phyloP scores from a whole-genome alignment of 2,329 filamentous ascomycete species.

The Penicillium sp. region DNA sequence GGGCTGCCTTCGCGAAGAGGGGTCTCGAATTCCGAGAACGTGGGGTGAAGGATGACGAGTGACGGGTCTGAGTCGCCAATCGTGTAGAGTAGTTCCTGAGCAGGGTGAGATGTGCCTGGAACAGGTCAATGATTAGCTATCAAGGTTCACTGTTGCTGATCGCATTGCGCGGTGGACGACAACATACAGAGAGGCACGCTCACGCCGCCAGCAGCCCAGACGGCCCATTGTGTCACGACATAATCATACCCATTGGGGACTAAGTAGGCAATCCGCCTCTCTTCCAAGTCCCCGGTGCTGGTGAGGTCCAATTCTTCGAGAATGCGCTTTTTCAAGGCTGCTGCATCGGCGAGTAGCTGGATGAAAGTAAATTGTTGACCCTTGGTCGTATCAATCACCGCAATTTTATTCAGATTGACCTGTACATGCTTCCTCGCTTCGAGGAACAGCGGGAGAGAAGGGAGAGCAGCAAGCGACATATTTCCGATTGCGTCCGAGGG shows the following conservation, averaged over 20 bases:
- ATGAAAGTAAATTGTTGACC: constrained; percentile 45
- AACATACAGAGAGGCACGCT: constrained; percentile 49
- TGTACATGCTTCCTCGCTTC: constrained; percentile 42
- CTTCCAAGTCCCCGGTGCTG: constrained; percentile 37
- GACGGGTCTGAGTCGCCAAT: constrained; percentile 50
- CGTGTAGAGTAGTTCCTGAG: constrained; percentile 49
- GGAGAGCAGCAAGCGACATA: constrained; percentile 34
- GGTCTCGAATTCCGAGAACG: constrained; percentile 41
- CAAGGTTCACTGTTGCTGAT: neutral
- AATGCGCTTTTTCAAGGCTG: constrained; percentile 41
- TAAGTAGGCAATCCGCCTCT: constrained; percentile 46
- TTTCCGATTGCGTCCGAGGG: neutral
- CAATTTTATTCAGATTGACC: constrained; percentile 40
- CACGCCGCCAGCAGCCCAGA: constrained; percentile 51
- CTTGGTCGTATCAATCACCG: constrained; percentile 46
- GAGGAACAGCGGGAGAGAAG: constrained; percentile 46
- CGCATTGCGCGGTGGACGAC: neutral
- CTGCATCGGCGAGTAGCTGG: constrained; percentile 47
- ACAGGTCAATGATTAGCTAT: neutral
- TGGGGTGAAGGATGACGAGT: constrained; percentile 46
- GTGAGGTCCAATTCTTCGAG: constrained; percentile 36
- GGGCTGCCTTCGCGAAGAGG: constrained; percentile 37
- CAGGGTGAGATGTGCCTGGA: constrained; percentile 46
- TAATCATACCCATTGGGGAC: constrained; percentile 50
- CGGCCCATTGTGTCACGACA: constrained; percentile 48